Base-by-base conservation (phyloP, 768 basidiomycete species). In the Sarcodon sp. region DNA sequence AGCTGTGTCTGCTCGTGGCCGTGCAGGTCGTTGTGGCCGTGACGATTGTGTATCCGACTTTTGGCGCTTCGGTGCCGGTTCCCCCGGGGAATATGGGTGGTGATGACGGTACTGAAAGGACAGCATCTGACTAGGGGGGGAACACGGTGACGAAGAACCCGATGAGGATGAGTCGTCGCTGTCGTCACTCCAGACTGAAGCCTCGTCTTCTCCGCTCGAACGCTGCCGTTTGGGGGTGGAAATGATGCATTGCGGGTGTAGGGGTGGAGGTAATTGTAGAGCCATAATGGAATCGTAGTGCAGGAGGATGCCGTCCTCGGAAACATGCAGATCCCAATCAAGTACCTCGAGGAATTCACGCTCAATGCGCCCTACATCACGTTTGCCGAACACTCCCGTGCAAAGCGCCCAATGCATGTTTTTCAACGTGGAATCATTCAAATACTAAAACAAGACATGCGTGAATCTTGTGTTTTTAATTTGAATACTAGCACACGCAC, bases 401-500 rank as follows among this genome's bases (percentile, higher is more conserved):
- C 55, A 58, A 12, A 41, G 35, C 44, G 58, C 57, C 68, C 67
- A 71, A 43, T 65, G 60, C 51, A 60, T 60, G 61, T 41, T 41
- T 41, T 27, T 15, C 16, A 41, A 27, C 7, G 39, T 41, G 8
- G 39, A 41, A 13, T 41, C 39, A 41, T 41, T 41, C 2, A 27
- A 7, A 27, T 41, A 41, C 39, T 41, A 13, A 13, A 27, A 34
- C 4, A 4, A 16, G 39, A 41, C 15, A 41, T 11, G 39, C 7
- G 13, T 27, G n/a, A 9, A 38, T 18, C 12, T 13, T 13, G 13
- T 9, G 8, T 41, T 27, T 27, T 15, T 15, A 13, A 27, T 41
- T 41, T 15, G 16, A 60, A 54, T 46, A 44, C 4, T 47, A 35
- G 27, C 21, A 27, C 21, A 57, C 57, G 56, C 60, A 85, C 83